Evolutionary conservation across 192 early-diverging fungal species (phyloP).

Genomic region (Umbelopsis isabellina): DNA sequence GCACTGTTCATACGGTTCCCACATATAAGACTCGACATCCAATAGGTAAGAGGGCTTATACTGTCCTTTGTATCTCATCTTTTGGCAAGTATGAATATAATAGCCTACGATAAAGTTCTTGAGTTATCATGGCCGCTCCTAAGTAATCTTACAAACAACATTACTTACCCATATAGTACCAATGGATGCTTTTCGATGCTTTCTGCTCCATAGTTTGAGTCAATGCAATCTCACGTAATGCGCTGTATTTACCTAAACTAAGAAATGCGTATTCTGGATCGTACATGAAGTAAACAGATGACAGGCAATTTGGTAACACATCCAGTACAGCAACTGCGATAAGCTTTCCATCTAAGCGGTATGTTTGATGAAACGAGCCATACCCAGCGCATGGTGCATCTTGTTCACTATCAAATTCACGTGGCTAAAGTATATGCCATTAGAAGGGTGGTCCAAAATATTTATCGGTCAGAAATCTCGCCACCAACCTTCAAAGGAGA

Average conservation of each 20-base stretch:
- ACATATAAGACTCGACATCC: conserved; percentile 67
- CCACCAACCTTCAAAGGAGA: conserved; percentile 64
- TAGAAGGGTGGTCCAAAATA: not conserved
- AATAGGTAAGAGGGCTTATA: conserved; percentile 84
- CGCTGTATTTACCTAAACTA: conserved; percentile 84
- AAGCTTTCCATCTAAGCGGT: conserved; percentile 80
- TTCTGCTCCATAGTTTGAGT: conserved; percentile 48
- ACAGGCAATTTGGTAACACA: conserved; percentile 85
- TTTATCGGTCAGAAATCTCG: not conserved
- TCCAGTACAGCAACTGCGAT: conserved; percentile 94
- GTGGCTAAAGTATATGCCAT: conserved; percentile 4
- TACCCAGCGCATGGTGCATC: conserved; percentile 39
- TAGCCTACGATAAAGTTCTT: conserved; percentile 59
- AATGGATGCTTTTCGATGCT: conserved; percentile 55
- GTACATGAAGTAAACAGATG: conserved; percentile 95
- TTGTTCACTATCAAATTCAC: not conserved
- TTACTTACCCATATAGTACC: conserved; percentile 90
- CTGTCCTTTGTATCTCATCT: conserved; percentile 95
- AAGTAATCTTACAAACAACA: not conserved
- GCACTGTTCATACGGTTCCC: conserved; percentile 56
- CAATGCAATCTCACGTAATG: conserved; percentile 81
- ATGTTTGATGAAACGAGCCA: conserved; percentile 92
- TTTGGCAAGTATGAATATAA: conserved; percentile 88
- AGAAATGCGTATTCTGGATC: conserved; percentile 82
- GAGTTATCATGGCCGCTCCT: not conserved